Base-by-base conservation (phyloP, 495 filamentous ascomycete species). In the Tuber indicum region DNA sequence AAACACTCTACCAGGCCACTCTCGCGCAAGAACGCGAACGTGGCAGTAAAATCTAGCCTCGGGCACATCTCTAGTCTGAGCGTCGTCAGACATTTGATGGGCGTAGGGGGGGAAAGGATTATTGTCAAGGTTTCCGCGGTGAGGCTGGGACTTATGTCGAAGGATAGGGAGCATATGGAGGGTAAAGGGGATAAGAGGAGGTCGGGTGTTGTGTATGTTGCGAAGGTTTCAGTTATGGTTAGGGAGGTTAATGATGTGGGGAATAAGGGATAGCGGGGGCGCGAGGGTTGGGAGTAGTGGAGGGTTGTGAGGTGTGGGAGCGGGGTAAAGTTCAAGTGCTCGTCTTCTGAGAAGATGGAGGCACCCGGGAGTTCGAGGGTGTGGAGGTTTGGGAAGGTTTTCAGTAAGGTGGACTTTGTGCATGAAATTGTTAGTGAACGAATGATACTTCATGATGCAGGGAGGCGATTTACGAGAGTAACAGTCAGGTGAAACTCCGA, bases 21-120 rank as follows among this genome's bases (percentile, higher is more conserved):
- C 47, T 76, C 75, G 16, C 77, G 49, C 2, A 82, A 70, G 81
- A 77, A 78, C 36, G 72, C 69, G 19, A 82, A 21, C 3, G 75
- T 45, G 21, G 71, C 78, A 9, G 75, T 8, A 44, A 76, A 77
- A 23, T 82, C 71, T 36, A 82, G 70, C 6, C 47, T 41, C 8
- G 81, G 81, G n/a, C 81, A 82, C 75, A 80, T 80, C 41, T 52
- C 42, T 23, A 82, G 62, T 8, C 21, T 52, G 19, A 80, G 49
- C 17, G 71, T 46, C 6, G 77, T 78, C 21, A 74, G 76, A 41
- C 66, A 47, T 43, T 58, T 43, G 9, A 8, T 70, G 46, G 26
- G 78, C 74, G 45, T 74, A 72, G 21, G 42, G 43, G 21, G 78
- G 74, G 44, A 81, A 21, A 12, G 47, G 43, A 23, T 45, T 19